Conservation (phyloP, 1,284 basidiomycete species). For the Schizopora paradoxa region DNA sequence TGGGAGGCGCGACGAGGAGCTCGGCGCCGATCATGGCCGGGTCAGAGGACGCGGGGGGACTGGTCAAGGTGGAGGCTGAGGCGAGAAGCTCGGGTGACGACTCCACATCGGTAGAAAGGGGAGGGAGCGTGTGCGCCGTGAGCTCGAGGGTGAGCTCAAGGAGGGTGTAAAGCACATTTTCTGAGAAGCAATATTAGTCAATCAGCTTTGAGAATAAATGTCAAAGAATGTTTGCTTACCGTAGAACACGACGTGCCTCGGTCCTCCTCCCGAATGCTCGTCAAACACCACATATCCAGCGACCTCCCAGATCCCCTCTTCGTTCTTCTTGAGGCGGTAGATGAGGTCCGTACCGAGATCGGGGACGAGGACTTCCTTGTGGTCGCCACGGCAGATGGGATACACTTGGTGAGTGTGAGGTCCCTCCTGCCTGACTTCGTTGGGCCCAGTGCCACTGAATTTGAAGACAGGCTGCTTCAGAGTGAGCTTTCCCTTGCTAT, state of each 20-base stretch:
- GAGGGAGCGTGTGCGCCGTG: constrained; percentile 44
- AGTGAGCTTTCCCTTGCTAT: too few relatives aligned
- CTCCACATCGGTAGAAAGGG: constrained; percentile 29
- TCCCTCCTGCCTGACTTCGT: constrained; percentile 52
- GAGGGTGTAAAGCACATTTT: constrained; percentile 54
- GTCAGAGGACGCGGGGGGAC: constrained; percentile 30
- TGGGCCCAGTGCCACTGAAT: constrained; percentile 50
- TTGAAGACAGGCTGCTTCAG: constrained; percentile 29
- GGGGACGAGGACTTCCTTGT: constrained; percentile 59
- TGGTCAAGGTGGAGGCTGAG: constrained; percentile 40
- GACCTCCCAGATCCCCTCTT: constrained; percentile 41
- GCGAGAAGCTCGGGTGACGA: constrained; percentile 35
- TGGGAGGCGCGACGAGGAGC: constrained; percentile 46
- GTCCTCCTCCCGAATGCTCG: constrained; percentile 48
- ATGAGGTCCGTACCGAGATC: constrained; percentile 67
- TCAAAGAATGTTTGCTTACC: constrained; percentile 36
- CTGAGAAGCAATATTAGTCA: constrained; percentile 29
- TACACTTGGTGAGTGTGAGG: constrained; percentile 69
- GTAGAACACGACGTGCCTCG: constrained; percentile 58
- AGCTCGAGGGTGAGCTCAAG: constrained; percentile 58
- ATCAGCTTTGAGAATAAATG: constrained; percentile 4
- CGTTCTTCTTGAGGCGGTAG: constrained; percentile 44
- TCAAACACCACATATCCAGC: constrained; percentile 39
- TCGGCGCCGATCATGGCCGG: constrained; percentile 51
- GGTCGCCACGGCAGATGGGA: constrained; percentile 27